Base-by-base conservation (phyloP, 805 yeast species). In the Pichia gijzeniarum region DNA sequence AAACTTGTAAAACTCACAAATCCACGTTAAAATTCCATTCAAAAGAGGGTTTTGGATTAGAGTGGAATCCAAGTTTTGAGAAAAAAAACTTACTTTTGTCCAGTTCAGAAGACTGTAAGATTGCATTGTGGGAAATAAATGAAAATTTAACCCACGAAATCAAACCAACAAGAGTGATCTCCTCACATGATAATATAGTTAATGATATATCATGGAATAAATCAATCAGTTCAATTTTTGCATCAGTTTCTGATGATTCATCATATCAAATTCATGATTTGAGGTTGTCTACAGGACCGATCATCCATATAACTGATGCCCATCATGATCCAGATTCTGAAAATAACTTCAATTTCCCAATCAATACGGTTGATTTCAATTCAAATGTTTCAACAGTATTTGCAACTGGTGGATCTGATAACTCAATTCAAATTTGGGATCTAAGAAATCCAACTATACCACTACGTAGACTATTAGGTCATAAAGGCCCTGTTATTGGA, bases 391-490 rank as follows among this genome's bases (percentile, higher is more conserved):
- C 58, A n/a, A 64, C 76, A 33, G 60, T 86, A 47, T 70, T 85
- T 40, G 90, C 82, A 13, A 84, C 93, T 1, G 95, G 85, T 19
- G 83, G 88, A 12, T 78, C 82, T 22, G 96, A 88, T 59, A 79
- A 80, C 54, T 67, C 80, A n/a, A 76, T 87, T 18, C 76, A 76
- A 42, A 66, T 83, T 21, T 87, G 87, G 80, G 96, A 89, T 59
- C 63, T 85, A 44, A 73, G 95, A 58, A 79, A 79, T 56, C 69
- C 79, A 27, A 53, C 68, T 1, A 61, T 66, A 13, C 85, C 89
- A 25, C 55, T 85, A 28, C 73, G 91, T 55, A 74, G 75, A 45
- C 65, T 88, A 16, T 76, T 72, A 52, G 95, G 93, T 18, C 95
- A 86, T 59, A 61, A 70, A 36, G 74, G 70, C 19, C 68, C 77